Conservation (phyloP, 2,329 filamentous ascomycete genomes). For the Aureobasidium leucospermi region DNA sequence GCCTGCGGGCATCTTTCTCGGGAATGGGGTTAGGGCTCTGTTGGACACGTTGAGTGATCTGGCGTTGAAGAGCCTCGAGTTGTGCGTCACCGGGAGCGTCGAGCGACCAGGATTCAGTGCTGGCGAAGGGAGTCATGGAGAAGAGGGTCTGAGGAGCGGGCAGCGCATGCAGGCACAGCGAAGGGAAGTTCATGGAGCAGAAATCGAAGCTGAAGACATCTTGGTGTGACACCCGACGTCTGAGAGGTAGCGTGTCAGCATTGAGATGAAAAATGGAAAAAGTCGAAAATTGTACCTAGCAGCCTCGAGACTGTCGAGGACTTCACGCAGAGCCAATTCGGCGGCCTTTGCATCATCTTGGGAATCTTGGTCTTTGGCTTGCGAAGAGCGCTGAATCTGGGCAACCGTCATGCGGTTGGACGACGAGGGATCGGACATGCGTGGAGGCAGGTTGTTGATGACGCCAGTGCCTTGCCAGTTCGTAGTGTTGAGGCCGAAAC, state of each 20-base stretch:
- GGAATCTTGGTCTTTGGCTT: conserved; percentile 7
- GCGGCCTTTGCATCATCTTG: conserved; percentile 50
- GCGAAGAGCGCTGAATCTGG: not conserved
- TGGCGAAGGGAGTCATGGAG: conserved; percentile 70
- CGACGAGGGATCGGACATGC: conserved; percentile 1
- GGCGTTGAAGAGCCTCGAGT: conserved; percentile 54
- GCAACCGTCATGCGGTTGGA: not conserved
- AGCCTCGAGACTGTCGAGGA: conserved; percentile 72
- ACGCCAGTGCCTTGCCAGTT: conserved; percentile 53
- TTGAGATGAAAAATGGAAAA: not conserved
- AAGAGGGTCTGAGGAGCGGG: conserved; percentile 75
- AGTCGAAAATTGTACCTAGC: conserved; percentile 54
- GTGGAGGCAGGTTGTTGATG: conserved; percentile 60
- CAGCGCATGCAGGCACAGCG: conserved; percentile 73
- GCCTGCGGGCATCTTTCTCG: conserved; percentile 60
- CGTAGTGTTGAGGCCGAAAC: conserved; percentile 11
- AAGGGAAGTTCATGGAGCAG: conserved; percentile 75
- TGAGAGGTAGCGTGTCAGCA: not conserved
- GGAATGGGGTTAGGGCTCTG: conserved; percentile 24
- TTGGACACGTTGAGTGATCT: conserved; percentile 26
- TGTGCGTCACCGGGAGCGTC: conserved; percentile 67
- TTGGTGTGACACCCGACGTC: conserved; percentile 30
- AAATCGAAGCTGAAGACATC: conserved; percentile 72
- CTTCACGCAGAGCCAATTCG: conserved; percentile 75
- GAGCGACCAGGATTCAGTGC: conserved; percentile 73